Evolutionary conservation across 2,329 filamentous ascomycete genomes (phyloP), one percentile per base, ranked within the genome.

Genomic region (Hawksworthiomyces lignivorus): DNA sequence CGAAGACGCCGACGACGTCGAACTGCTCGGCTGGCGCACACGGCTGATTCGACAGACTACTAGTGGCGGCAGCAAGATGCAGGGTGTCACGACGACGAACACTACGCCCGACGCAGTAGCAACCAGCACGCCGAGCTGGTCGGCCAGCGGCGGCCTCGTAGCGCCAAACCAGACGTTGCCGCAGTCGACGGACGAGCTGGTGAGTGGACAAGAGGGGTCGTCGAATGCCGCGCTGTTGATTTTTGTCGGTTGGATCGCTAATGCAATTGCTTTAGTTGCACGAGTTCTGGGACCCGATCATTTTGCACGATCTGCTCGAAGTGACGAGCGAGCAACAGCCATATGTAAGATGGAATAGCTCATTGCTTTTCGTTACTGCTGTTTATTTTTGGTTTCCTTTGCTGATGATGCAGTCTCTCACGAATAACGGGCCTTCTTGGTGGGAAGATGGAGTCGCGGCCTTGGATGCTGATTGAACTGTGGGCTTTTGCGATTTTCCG

Each of bases 1-100:
- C 18, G 30, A 38, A 12, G 38, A 34, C 17, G 27, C 18, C 3
- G 22, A 34, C 6, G 43, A 45, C 17, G 24, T 41, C 14, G 43
- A 45, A 9, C 29, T 45, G 24, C 20, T 45, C 11, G 43, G 43
- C 15, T 45, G 43, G 43, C 43, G 43, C 6, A 45, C 43, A 7
- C 43, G 43, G 2, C 35, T 45, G 5, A 41, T 45, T 14, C 19
- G 33, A 8, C 43, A 28, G 8, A 24, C 22, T 17, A 24, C 18
- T 27, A 14, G n/a, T 12, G 9, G 19, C 17, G 35, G 15, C 35
- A 29, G 27, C 27, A 24, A 38, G 26, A 22, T 29, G 27, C 4
- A 11, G 24, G 24, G 24, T 26, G 2, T 26, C 8, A 12, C 24
- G 24, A 12, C 24, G 12, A 12, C 8, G 2, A 26, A 26, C 24